Percentiles rank a stretch among this genome's conserved stretches.
phyloP scores from a whole-genome alignment of 768 basidiomycete genomes.

The Suillus plorans region DNA sequence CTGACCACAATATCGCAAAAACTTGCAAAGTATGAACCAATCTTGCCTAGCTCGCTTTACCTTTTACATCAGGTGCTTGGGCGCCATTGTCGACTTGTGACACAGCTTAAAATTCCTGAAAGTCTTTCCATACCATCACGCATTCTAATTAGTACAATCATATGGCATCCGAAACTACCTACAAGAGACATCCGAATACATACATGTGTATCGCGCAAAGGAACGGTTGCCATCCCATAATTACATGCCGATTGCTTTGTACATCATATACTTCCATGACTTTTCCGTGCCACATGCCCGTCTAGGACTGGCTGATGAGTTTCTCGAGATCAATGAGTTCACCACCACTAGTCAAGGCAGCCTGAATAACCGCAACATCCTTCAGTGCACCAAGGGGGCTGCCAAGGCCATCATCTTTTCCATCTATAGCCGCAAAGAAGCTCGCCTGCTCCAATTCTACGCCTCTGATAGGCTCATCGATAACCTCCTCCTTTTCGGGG shows the following conservation, averaged over 20 bases:
- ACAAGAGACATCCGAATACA: neutral
- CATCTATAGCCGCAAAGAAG: conserved; percentile 51
- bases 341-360: conserved; percentile 67
- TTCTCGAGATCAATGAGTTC: conserved; percentile 53
- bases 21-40: neutral
- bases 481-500: conserved; percentile 41
- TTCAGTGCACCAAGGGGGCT: conserved; percentile 63
- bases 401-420: conserved; percentile 55
- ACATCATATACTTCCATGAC: neutral
- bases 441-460: conserved; percentile 57
- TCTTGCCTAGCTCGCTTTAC: neutral
- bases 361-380: conserved; percentile 82
- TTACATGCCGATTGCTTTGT: neutral
- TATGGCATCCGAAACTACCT: neutral
- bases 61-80: neutral
- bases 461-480: conserved; percentile 50
- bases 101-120: no score
- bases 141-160: neutral
- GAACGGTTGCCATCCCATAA: neutral
- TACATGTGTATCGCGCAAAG: neutral
- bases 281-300: neutral
- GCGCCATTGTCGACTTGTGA: neutral
- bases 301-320: conserved; percentile 20
- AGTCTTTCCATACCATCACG: neutral
- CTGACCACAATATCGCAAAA: neutral